Evolutionary conservation across 1,284 basidiomycete species (phyloP).

Genomic region (Austroboletus sp.): DNA sequence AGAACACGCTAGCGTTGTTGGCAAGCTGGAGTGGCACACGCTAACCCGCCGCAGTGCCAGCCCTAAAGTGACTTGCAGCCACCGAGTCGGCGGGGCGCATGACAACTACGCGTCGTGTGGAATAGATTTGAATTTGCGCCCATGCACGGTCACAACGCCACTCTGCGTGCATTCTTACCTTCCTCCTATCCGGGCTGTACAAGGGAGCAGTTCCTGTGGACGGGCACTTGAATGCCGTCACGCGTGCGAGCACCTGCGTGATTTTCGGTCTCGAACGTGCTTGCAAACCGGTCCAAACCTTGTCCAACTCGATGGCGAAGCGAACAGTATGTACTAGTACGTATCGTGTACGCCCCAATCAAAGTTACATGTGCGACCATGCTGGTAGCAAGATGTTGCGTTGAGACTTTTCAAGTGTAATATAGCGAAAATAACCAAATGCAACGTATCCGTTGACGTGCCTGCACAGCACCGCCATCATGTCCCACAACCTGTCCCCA

Average conservation of each 20-base stretch:
- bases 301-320: slow-evolving; percentile 7
- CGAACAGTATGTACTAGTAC: slow-evolving; percentile 1
- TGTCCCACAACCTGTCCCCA: slow-evolving; percentile 52
- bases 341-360: too few relatives aligned
- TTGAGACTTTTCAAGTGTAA: slow-evolving; percentile 17
- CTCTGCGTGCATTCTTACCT: slow-evolving; percentile 1
- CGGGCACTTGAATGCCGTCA: slow-evolving; percentile 19
- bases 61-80: slow-evolving; percentile 24
- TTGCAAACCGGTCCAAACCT: slow-evolving; percentile 16
- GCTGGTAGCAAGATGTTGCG: slow-evolving; percentile 2
- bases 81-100: background rate
- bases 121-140: slow-evolving; percentile 3
- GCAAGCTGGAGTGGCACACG: slow-evolving; percentile 1
- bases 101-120: background rate
- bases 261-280: background rate
- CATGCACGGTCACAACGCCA: slow-evolving; percentile 12
- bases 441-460: slow-evolving; percentile 29
- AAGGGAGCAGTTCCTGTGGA: slow-evolving; percentile 22
- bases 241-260: background rate
- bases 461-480: slow-evolving; percentile 37
- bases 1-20: background rate
- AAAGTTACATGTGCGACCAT: too few relatives aligned
- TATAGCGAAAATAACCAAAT: slow-evolving; percentile 24
- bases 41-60: slow-evolving; percentile 13
- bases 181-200: slow-evolving; percentile 6